Conservation (phyloP, 371 early-diverging fungal genomes). For the Mortierella sp. region DNA sequence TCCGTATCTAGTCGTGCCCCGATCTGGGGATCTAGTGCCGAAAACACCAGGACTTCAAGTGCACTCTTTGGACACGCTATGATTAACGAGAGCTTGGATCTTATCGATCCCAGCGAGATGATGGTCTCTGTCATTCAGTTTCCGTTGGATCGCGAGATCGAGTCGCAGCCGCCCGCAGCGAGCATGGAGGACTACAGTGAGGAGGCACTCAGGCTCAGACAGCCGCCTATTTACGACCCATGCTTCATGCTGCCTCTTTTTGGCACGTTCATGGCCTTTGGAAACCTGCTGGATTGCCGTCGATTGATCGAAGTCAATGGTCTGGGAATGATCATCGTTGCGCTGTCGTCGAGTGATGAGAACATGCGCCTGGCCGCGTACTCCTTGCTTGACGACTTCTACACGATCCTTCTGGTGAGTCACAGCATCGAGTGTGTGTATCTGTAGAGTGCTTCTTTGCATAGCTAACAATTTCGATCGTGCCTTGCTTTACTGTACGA, state of each 20-base stretch:
- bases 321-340: slow-evolving; percentile 73
- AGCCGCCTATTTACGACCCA: slow-evolving; percentile 67
- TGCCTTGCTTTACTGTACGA: no score
- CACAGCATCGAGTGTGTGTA: no score
- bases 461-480: no score
- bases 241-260: slow-evolving; percentile 79
- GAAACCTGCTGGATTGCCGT: slow-evolving; percentile 66
- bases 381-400: slow-evolving; percentile 76
- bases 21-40: slow-evolving; percentile 68
- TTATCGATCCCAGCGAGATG: slow-evolving; percentile 76
- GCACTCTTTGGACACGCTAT: slow-evolving; percentile 55
- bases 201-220: slow-evolving; percentile 9
- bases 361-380: slow-evolving; percentile 70
- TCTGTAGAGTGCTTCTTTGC: no score
- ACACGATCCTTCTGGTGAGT: slow-evolving; percentile 66
- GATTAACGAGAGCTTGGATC: slow-evolving; percentile 68
- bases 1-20: slow-evolving; percentile 63
- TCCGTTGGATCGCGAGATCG: slow-evolving; percentile 57
- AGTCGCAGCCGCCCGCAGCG: slow-evolving; percentile 7
- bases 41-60: slow-evolving; percentile 42
- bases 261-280: slow-evolving; percentile 67
- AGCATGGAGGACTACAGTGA: slow-evolving; percentile 21
- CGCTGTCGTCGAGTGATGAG: slow-evolving; percentile 66
- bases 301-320: slow-evolving; percentile 77
- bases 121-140: slow-evolving; percentile 70